Evolutionary conservation across 805 yeast genomes (phyloP).

Genomic region (Kuraishia molischiana): DNA sequence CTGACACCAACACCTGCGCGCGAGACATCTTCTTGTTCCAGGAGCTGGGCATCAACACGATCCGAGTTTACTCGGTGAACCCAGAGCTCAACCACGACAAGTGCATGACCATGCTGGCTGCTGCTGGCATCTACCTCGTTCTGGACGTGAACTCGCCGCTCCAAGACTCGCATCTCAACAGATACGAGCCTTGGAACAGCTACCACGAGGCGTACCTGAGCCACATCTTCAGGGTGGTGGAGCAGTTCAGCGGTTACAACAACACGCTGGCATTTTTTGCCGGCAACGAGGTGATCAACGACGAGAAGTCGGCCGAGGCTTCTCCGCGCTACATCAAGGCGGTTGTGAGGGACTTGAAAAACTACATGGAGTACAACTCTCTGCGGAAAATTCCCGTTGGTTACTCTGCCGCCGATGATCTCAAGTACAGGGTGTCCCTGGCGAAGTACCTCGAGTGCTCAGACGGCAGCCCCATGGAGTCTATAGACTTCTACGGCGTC

Average conservation of each 20-base stretch:
- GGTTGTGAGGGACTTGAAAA: slow-evolving; percentile 71
- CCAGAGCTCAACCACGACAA: slow-evolving; percentile 75
- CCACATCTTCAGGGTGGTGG: slow-evolving; percentile 70
- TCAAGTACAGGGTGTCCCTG: slow-evolving; percentile 62
- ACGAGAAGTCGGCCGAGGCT: slow-evolving; percentile 50
- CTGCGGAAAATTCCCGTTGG: slow-evolving; percentile 80
- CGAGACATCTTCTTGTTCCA: slow-evolving; percentile 79
- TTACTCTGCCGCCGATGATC: slow-evolving; percentile 93
- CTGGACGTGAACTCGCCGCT: slow-evolving; percentile 88
- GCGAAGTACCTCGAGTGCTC: slow-evolving; percentile 77
- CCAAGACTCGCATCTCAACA: slow-evolving; percentile 31
- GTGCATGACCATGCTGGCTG: slow-evolving; percentile 86
- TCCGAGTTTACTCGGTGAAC: slow-evolving; percentile 81
- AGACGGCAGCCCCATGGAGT: slow-evolving; percentile 26
- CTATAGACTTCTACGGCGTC: slow-evolving; percentile 70
- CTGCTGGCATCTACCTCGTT: slow-evolving; percentile 86
- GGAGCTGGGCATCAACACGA: slow-evolving; percentile 75
- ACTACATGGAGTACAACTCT: slow-evolving; percentile 47
- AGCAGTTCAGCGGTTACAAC: slow-evolving; percentile 75
- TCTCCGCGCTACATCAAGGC: slow-evolving; percentile 78
- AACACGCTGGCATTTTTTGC: slow-evolving; percentile 89
- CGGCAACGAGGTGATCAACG: slow-evolving; percentile 87
- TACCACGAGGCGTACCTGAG: slow-evolving; percentile 62
- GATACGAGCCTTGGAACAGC: slow-evolving; percentile 92
- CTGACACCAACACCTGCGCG: slow-evolving; percentile 63